phyloP scores from a whole-genome alignment of 169 alveolate genomes.

The Cryptosporidium xiaoi region DNA sequence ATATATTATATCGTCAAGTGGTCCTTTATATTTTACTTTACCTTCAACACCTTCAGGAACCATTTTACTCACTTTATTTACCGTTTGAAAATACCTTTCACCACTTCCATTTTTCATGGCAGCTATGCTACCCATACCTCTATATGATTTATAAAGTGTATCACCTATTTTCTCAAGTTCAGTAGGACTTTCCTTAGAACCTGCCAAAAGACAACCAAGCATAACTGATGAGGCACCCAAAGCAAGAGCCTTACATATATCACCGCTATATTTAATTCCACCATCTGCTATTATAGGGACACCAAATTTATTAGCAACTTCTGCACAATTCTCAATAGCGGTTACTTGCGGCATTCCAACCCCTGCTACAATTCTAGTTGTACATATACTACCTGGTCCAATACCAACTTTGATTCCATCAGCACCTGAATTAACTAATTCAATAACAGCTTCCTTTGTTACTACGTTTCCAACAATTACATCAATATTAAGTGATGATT shows the following conservation, averaged over 20 bases:
- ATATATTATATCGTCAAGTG: no score
- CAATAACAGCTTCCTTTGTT: slow-evolving; percentile 90
- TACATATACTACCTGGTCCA: slow-evolving; percentile 97
- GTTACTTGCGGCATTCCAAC: slow-evolving; percentile 74
- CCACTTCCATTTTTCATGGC: slow-evolving; percentile 83
- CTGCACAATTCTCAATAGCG: slow-evolving; percentile 69
- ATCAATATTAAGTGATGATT: slow-evolving; percentile 86
- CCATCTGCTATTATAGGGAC: slow-evolving; percentile 17
- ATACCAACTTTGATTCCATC: slow-evolving; percentile 91
- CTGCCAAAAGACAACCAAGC: no score
- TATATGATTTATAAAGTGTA: slow-evolving; percentile 83
- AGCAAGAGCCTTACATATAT: no score
- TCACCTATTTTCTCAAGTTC: slow-evolving; percentile 89
- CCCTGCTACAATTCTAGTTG: slow-evolving; percentile 87
- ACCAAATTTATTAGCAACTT: slow-evolving; percentile 71
- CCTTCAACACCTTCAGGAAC: no score
- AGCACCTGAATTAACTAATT: slow-evolving; percentile 88
- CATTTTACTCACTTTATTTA: no score
- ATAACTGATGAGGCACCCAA: no score
- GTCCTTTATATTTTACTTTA: no score
- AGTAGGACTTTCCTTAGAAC: no score
- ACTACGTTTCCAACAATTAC: slow-evolving; percentile 94
- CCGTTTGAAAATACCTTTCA: slow-evolving; percentile 74
- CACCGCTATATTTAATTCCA: no score
- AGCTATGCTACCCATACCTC: slow-evolving; percentile 91